Evolutionary conservation across 345 rosid species (phyloP).

Genomic region (Citrus reticulata): DNA sequence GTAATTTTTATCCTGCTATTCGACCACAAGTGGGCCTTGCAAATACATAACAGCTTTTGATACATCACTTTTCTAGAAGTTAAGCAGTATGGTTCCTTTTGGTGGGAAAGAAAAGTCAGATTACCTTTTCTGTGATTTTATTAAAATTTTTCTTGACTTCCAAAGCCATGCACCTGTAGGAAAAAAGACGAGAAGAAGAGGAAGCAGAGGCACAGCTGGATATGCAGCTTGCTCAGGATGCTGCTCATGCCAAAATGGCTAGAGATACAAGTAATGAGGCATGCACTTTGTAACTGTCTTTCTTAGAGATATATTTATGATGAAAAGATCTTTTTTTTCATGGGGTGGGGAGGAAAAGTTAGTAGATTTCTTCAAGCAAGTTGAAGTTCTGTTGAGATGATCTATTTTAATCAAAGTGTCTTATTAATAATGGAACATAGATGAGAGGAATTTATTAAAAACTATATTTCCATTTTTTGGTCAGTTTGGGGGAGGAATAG

Average conservation of each 20-base stretch:
- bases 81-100: background rate
- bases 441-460: background rate
- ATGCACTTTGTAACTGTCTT: background rate
- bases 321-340: background rate
- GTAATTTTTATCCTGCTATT: constrained; percentile 23
- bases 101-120: background rate
- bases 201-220: constrained; percentile 55
- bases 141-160: constrained; percentile 1
- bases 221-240: constrained; percentile 69
- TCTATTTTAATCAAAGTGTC: background rate
- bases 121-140: constrained; percentile 6
- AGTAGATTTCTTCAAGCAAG: background rate
- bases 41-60: constrained; percentile 6
- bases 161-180: constrained; percentile 34
- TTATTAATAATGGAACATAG: background rate
- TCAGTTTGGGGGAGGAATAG: background rate
- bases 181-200: constrained; percentile 66
- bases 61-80: background rate
- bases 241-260: constrained; percentile 69
- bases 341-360: background rate
- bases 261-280: constrained; percentile 68
- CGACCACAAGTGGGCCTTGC: background rate
- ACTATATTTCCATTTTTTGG: background rate
- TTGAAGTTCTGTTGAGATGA: constrained; percentile 6
- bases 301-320: background rate